phyloP scores from a whole-genome alignment of 148 eudicot genomes.

The Heliosperma pusillum region DNA sequence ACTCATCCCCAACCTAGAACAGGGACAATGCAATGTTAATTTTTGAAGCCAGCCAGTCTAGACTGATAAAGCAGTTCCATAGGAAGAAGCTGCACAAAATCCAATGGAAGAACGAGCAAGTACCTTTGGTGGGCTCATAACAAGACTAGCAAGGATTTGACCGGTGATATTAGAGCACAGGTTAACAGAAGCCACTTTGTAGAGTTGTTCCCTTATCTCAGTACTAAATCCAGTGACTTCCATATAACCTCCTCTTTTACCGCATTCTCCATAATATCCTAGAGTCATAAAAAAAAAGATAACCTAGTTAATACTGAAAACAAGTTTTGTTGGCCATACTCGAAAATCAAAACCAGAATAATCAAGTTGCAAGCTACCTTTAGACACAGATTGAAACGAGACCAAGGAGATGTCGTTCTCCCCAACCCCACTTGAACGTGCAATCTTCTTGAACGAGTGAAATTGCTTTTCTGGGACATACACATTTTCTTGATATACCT shows the following conservation, averaged over 20 bases:
- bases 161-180: conserved; percentile 88
- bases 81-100: background rate
- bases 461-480: conserved; percentile 85
- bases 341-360: background rate
- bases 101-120: background rate
- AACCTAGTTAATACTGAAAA: background rate
- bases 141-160: conserved; percentile 89
- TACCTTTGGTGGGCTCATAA: conserved; percentile 98
- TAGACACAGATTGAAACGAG: conserved; percentile 88
- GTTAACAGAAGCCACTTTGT: conserved; percentile 90
- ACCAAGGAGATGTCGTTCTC: conserved; percentile 75
- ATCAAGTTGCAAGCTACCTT: conserved; percentile 49
- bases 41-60: too few relatives aligned
- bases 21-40: background rate
- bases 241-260: conserved; percentile 97
- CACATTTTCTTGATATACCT: conserved; percentile 96
- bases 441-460: conserved; percentile 85
- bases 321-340: conserved; percentile 10
- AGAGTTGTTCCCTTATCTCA: conserved; percentile 81
- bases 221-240: conserved; percentile 90
- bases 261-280: conserved; percentile 98
- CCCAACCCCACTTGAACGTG: conserved; percentile 75
- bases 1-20: conserved; percentile 85
- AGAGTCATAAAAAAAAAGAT: conserved; percentile 5
- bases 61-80: too few relatives aligned